phyloP scores from a whole-genome alignment of 495 filamentous ascomycete genomes.

The Tuber indicum region DNA sequence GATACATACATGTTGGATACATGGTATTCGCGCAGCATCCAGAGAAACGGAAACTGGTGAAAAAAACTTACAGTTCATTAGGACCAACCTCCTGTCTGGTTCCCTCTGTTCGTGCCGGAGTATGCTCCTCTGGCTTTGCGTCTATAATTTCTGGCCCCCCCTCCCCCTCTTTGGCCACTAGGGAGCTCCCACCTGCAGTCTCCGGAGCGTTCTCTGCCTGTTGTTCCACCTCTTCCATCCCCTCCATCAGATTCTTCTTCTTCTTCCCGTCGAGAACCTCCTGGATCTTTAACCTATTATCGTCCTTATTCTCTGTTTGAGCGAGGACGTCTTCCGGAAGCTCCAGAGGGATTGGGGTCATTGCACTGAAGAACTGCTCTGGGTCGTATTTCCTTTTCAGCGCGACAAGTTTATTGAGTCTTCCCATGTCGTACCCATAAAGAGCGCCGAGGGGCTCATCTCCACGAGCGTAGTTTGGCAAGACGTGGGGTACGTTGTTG shows the following conservation, averaged over 20 bases:
- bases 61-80: not conserved
- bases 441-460: constrained; percentile 44
- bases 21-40: not conserved
- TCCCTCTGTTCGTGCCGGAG: not conserved
- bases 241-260: not conserved
- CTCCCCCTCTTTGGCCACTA: not conserved
- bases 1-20: not conserved
- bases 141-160: not conserved
- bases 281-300: not conserved
- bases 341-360: constrained; percentile 37
- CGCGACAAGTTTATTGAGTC: constrained; percentile 43
- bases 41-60: not conserved
- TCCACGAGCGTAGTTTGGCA: constrained; percentile 48
- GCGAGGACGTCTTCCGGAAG: not conserved
- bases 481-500: constrained; percentile 5
- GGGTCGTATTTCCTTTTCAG: constrained; percentile 48
- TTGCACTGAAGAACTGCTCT: constrained; percentile 45
- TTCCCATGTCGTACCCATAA: constrained; percentile 51
- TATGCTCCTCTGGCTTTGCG: not conserved
- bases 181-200: not conserved
- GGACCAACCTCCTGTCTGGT: not conserved
- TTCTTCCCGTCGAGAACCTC: not conserved
- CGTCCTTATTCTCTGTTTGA: not conserved
- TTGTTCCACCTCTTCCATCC: not conserved
- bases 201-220: not conserved